A percentile compares a stretch with the other conserved stretches of the same genome.
Evolutionary conservation across 768 basidiomycete genomes (phyloP).

Genomic region (Lepiota venenata): DNA sequence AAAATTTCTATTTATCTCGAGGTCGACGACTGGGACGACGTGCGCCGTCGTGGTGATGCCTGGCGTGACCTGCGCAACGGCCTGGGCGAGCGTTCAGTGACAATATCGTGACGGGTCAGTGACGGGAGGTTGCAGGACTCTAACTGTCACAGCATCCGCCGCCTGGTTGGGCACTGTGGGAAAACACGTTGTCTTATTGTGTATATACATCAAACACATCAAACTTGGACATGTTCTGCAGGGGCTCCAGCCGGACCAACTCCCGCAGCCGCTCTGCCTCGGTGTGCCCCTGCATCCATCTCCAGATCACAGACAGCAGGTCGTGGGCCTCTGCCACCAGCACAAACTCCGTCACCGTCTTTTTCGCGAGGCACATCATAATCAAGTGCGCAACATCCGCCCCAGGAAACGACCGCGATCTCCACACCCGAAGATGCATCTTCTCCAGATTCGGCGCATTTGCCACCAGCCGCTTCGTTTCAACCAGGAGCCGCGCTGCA

Average conservation of each 20-base stretch:
- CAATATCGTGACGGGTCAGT: conserved; percentile 47
- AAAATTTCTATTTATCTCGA: conserved; percentile 12
- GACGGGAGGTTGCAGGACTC: conserved; percentile 37
- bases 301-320: neutral
- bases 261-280: neutral
- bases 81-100: conserved; percentile 35
- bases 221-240: conserved; percentile 1
- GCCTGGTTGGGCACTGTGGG: conserved; percentile 4
- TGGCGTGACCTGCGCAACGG: conserved; percentile 41
- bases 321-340: neutral
- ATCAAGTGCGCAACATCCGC: neutral
- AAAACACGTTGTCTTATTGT: neutral
- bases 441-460: neutral
- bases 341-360: neutral
- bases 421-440: neutral
- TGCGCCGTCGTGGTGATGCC: conserved; percentile 31
- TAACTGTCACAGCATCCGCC: conserved; percentile 29
- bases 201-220: neutral
- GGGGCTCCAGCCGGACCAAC: neutral
- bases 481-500: neutral
- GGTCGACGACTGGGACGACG: conserved; percentile 15
- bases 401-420: neutral
- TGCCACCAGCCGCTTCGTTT: neutral
- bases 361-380: neutral
- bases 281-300: neutral